Base-by-base conservation (phyloP, 1,139 yeast genomes). In the Debaryomycetaceae sp. region DNA sequence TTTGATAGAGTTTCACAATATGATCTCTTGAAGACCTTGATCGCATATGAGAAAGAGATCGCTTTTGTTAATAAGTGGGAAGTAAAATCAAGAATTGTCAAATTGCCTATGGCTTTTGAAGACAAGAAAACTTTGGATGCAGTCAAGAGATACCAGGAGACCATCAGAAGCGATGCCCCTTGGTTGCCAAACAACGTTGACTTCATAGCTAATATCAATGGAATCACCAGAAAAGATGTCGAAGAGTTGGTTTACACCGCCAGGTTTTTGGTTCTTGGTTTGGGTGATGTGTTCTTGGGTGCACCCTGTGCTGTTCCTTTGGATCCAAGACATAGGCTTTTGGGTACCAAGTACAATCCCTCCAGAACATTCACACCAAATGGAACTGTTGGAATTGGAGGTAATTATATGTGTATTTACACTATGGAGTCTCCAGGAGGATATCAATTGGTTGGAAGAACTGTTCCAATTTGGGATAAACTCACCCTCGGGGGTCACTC, bases 401-500 rank as follows among this genome's bases (percentile, higher is more conserved):
- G 98, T 55, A 89, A 85, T 84, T 93, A 90, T 75, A 90, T 91
- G 97, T 91, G 98, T 73, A 91, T 93, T 56, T 93, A 93, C 68
- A 90, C 98, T 39, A 90, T 91, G 91, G 97, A 91, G 57, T 88
- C 97, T 24, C 99, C 99, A 43, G 99, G 99, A 68, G 99, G 99
- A 29, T 93, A 93, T 68, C 98, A 91, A 71, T 78, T 93, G 57
- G 93, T 90, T 51, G 99, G 98, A 46, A 81, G 98, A 63, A 93
- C 99, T 5, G 83, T 93, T 53, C 98, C 98, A 47, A 91, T 91
- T 55, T 93, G 99, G 99, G 98, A 93, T 65, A 91, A 89, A 69
- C 77, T 91, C 57, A 78, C 88, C 33, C 73, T 93, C 49, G 93
- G 93, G 42, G 68, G 72, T 20, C 89, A 84, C 54, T 74, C 84